Percentiles rank a stretch among this genome's conserved stretches.
Conservation (phyloP, 148 eudicot species). For the Talinum fruticosum region DNA sequence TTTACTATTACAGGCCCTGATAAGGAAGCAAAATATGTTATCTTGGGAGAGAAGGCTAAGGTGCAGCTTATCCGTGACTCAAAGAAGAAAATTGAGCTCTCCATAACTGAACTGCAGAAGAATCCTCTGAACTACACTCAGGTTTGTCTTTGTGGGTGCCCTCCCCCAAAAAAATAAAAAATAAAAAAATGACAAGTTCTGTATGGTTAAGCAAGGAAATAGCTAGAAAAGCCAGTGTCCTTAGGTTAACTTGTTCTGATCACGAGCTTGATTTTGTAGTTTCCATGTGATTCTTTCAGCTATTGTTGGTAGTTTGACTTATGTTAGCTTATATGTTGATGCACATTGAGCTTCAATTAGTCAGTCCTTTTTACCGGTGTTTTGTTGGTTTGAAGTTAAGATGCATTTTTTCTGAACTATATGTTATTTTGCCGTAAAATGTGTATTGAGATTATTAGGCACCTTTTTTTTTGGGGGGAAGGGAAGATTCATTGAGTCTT, state of each 20-base stretch:
- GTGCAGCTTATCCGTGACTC: constrained; percentile 87
- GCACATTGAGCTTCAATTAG: background rate
- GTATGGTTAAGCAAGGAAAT: background rate
- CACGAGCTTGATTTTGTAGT: background rate
- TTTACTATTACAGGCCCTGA: constrained; percentile 58
- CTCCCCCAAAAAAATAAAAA: background rate
- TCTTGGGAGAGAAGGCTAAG: constrained; percentile 94
- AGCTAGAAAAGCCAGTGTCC: background rate
- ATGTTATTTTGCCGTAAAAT: background rate
- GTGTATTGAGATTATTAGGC: background rate
- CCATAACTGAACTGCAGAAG: constrained; percentile 85
- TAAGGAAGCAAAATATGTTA: constrained; percentile 65
- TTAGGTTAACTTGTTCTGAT: background rate
- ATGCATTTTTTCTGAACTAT: background rate
- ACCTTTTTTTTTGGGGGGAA: background rate
- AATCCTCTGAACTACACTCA: constrained; percentile 83
- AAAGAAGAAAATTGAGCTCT: constrained; percentile 60
- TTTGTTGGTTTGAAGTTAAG: background rate
- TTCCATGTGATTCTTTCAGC: background rate
- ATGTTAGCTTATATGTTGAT: background rate
- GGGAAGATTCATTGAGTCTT: background rate
- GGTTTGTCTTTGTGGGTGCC: constrained; percentile 39
- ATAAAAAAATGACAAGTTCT: too few species aligned
- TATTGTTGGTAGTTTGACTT: background rate
- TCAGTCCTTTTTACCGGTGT: background rate